phyloP scores from a whole-genome alignment of 2,329 filamentous ascomycete species.

The Albophoma yamanashiensis region DNA sequence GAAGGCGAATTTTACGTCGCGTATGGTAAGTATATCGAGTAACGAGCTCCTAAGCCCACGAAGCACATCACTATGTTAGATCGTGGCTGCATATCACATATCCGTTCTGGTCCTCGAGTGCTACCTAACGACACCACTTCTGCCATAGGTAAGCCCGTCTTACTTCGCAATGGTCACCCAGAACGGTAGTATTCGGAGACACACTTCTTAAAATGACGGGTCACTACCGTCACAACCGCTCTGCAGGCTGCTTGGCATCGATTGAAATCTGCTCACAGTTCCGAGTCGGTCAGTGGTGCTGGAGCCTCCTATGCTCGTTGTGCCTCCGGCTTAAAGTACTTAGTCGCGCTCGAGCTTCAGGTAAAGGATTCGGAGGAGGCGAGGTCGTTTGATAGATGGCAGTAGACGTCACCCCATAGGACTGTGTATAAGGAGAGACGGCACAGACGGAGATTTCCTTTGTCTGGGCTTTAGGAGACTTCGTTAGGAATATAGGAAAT shows the following conservation, averaged over 20 bases:
- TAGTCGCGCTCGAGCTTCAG: neutral
- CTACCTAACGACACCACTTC: too few species aligned
- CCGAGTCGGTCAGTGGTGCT: neutral
- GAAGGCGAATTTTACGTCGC: too few species aligned
- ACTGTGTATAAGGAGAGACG: neutral
- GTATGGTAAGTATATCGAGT: too few species aligned
- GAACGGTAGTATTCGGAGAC: neutral
- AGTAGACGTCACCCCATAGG: neutral
- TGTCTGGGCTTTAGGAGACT: neutral
- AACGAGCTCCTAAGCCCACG: too few species aligned
- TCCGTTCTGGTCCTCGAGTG: too few species aligned
- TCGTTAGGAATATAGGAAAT: neutral
- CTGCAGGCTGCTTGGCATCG: neutral
- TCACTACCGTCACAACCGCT: neutral
- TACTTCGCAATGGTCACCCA: neutral
- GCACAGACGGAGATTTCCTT: neutral
- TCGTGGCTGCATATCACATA: too few species aligned
- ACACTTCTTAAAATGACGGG: neutral
- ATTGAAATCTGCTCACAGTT: neutral
- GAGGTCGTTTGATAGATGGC: neutral
- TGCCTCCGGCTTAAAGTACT: neutral
- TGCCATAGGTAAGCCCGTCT: too few species aligned
- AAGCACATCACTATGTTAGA: too few species aligned
- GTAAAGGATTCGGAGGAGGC: neutral
- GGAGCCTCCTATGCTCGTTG: neutral